phyloP scores from a whole-genome alignment of 352 stramenopile genomes.

The Pythium aphanidermatum region DNA sequence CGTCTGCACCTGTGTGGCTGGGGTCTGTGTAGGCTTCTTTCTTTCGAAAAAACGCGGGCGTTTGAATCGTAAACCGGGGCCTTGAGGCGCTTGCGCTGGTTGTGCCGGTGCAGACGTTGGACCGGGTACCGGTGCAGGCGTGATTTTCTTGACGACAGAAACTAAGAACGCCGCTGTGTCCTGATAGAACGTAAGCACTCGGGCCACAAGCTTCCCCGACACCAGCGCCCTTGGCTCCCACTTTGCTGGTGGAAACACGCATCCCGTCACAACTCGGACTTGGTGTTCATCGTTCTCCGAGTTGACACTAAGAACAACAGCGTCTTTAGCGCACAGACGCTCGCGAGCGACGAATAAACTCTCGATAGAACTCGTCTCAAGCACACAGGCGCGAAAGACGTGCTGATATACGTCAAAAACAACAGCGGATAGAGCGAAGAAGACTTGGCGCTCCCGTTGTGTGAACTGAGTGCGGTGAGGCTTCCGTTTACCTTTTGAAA shows the following conservation, averaged over 20 bases:
- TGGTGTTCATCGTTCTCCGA: not conserved
- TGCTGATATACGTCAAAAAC: slow-evolving; percentile 39
- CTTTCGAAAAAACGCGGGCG: slow-evolving; percentile 22
- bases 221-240: slow-evolving; percentile 10
- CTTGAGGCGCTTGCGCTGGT: not conserved
- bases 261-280: not conserved
- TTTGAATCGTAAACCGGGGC: slow-evolving; percentile 20
- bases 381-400: slow-evolving; percentile 47
- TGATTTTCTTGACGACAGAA: slow-evolving; percentile 12
- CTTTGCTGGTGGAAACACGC: slow-evolving; percentile 24
- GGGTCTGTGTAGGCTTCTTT: slow-evolving; percentile 1
- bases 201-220: slow-evolving; percentile 24
- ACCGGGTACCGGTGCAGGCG: not conserved
- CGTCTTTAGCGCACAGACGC: slow-evolving; percentile 35
- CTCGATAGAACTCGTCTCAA: slow-evolving; percentile 43
- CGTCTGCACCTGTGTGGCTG: too few species aligned
- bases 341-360: slow-evolving; percentile 40
- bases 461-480: slow-evolving; percentile 28
- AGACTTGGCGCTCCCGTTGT: slow-evolving; percentile 41
- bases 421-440: slow-evolving; percentile 45
- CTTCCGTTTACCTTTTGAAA: not conserved
- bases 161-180: slow-evolving; percentile 8
- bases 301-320: slow-evolving; percentile 29
- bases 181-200: slow-evolving; percentile 27
- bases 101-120: not conserved